Percentiles rank a stretch among this genome's conserved stretches.
Conservation (phyloP, 2,329 filamentous ascomycete species). For the Sporothrix luriei region DNA sequence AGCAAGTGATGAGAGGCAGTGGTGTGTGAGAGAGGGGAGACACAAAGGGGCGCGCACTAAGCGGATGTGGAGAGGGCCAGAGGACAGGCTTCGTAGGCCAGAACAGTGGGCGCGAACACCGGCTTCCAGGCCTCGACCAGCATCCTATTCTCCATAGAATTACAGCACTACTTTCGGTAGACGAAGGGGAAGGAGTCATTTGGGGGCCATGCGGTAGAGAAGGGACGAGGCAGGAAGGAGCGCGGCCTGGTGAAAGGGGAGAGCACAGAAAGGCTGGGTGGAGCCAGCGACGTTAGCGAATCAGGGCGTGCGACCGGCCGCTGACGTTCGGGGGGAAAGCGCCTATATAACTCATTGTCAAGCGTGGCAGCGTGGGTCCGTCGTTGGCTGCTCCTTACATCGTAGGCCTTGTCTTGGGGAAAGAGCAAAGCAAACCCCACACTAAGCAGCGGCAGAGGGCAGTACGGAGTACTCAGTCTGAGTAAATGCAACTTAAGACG, state of each 20-base stretch:
- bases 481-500: not conserved
- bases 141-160: not conserved
- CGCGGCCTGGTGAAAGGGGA: conserved; percentile 19
- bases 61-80: not conserved
- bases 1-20: conserved; percentile 23
- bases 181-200: not conserved
- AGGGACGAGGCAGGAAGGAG: conserved; percentile 9
- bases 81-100: not conserved
- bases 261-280: conserved; percentile 12
- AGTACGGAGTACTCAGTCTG: too few relatives aligned
- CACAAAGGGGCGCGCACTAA: conserved; percentile 6
- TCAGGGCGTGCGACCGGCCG: conserved; percentile 13
- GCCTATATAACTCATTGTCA: not conserved
- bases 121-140: conserved; percentile 2
- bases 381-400: not conserved
- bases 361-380: conserved; percentile 5
- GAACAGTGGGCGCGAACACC: not conserved
- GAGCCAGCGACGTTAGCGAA: not conserved
- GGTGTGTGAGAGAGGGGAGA: not conserved
- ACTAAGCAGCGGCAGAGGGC: not conserved
- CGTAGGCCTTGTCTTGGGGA: too few relatives aligned
- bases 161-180: not conserved
- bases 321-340: conserved; percentile 16
- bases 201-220: conserved; percentile 6
- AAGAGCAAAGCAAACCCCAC: not conserved